A percentile compares a stretch with the other conserved stretches of the same genome.
phyloP scores from a whole-genome alignment of 1,284 basidiomycete species.

The Pulchroboletus neoregius region DNA sequence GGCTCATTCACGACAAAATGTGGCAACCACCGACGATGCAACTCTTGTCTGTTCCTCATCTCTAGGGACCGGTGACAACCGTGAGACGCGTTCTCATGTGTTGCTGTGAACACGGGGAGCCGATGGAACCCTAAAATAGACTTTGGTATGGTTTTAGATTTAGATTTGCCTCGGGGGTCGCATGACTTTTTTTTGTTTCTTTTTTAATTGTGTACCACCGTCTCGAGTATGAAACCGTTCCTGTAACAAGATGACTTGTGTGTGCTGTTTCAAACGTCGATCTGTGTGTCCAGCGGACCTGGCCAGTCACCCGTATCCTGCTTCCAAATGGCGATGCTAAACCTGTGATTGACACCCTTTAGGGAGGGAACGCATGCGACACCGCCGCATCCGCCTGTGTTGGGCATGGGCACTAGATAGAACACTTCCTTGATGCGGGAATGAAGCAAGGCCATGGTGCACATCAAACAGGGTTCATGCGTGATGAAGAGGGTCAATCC shows the following conservation, averaged over 20 bases:
- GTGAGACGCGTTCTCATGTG: slow-evolving; percentile 3
- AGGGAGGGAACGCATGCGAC: slow-evolving; percentile 66
- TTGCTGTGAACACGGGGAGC: background rate
- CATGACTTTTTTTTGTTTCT: no score
- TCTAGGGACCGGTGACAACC: slow-evolving; percentile 12
- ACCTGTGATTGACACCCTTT: slow-evolving; percentile 81
- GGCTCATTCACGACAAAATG: slow-evolving; percentile 53
- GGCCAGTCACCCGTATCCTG: slow-evolving; percentile 8
- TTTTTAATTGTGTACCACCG: no score
- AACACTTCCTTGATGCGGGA: slow-evolving; percentile 83
- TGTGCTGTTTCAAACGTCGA: slow-evolving; percentile 22
- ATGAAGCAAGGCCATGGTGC: slow-evolving; percentile 90
- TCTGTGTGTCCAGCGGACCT: slow-evolving; percentile 6
- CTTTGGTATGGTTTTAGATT: background rate
- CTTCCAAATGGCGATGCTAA: slow-evolving; percentile 63
- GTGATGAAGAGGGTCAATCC: slow-evolving; percentile 79
- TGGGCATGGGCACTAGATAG: slow-evolving; percentile 66
- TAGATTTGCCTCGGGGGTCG: no score
- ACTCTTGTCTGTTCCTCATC: slow-evolving; percentile 10
- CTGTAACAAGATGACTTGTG: background rate
- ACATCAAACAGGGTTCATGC: slow-evolving; percentile 96
- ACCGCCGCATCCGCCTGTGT: slow-evolving; percentile 75
- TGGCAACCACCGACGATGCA: slow-evolving; percentile 44
- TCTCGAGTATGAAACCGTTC: background rate
- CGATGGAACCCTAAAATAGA: slow-evolving; percentile 3